Base-by-base conservation (phyloP, 176 grass and related monocot genomes). In the Bonia amplexicaulis region DNA sequence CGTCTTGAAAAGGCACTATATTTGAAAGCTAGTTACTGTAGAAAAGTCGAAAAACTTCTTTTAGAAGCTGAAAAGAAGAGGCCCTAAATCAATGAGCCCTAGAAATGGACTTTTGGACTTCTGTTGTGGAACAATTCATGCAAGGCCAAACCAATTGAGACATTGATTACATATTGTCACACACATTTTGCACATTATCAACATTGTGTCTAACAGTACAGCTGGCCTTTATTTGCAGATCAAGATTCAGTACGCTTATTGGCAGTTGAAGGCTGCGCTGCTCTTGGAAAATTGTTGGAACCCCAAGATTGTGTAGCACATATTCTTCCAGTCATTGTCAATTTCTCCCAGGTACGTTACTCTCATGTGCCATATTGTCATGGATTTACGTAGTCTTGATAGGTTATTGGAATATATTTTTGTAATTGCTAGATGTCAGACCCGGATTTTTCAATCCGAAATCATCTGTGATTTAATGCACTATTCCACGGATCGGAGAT, bases 221-320 rank as follows among this genome's bases (percentile, higher is more conserved):
- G 9, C 2, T 61, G 48, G 8, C 35, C 15, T 90, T 85, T 78
- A 44, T 57, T 72, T 93, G 29, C 85, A 98, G 91, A 98, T 74
- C 96, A 98, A 89, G 96, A 98, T 92, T 98, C 93, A 37, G 96
- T 98, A 33, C 91, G 93, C 22, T 69, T 98, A 33, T 89, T 98
- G 84, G 91, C 96, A 76, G 96, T 98, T 57, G 96, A 98, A 88
- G 91, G 96, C n/a, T 98, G 93, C 86, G 91, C 93, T 0, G 91
- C 96, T 78, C 96, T 98, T 78, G 93, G 96, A 46, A 98, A 96
- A 78, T 92, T 96, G 81, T 84, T 98, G 71, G 93, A 98, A 78
- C 90, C 96, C 6, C 91, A 94, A 83, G 96, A 98, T 87, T 98
- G 96, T 83, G 93, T 91, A 66, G 84, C 88, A 12, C 91, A 92